Evolutionary conservation across 495 filamentous ascomycete genomes (phyloP).

Genomic region (Podospora bellae-mahoneyi): DNA sequence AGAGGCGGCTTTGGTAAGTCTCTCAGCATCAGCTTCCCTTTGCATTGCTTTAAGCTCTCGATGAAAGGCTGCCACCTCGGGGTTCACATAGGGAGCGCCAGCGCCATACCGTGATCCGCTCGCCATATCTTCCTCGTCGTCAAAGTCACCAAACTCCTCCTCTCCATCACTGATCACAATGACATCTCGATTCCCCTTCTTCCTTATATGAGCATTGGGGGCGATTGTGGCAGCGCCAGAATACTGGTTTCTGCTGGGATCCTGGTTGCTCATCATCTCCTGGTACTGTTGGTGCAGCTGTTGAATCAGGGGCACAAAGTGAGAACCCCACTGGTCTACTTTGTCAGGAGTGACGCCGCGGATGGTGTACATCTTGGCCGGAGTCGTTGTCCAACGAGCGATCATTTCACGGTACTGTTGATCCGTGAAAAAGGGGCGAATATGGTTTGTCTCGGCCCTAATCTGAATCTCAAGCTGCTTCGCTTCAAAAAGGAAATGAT

Average conservation of each 20-base stretch:
- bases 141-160: not conserved
- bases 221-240: not conserved
- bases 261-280: conserved; percentile 48
- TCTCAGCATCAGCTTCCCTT: not conserved
- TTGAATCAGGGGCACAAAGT: conserved; percentile 63
- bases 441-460: conserved; percentile 58
- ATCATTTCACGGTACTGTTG: conserved; percentile 78
- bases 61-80: not conserved
- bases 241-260: not conserved
- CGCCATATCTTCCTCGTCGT: not conserved
- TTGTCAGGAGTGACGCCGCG: conserved; percentile 66
- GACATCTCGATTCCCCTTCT: not conserved
- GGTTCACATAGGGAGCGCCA: not conserved
- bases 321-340: conserved; percentile 63
- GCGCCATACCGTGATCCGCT: not conserved
- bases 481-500: conserved; percentile 69
- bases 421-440: conserved; percentile 72
- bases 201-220: not conserved
- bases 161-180: not conserved
- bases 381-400: conserved; percentile 62
- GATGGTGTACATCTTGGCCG: conserved; percentile 61
- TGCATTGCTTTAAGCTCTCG: not conserved
- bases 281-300: conserved; percentile 55
- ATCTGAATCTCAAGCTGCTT: conserved; percentile 63
- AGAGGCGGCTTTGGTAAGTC: not conserved